Conservation (phyloP, 192 early-diverging fungal species). For the Umbelopsis sp. region DNA sequence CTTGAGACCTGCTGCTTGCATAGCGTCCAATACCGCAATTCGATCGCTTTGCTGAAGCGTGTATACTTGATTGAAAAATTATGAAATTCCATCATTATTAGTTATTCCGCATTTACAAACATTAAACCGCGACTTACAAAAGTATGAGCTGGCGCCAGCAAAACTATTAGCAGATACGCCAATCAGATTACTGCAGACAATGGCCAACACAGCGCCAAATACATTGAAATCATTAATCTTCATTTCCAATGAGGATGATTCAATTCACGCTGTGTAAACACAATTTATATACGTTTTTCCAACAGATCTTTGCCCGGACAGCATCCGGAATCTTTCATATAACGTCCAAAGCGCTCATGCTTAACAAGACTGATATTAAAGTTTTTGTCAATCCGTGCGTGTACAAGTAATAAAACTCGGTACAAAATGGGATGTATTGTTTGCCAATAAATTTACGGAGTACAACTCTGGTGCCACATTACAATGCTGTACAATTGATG, state of each 20-base stretch:
- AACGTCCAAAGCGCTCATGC: no score
- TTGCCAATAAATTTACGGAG: no score
- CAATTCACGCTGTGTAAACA: no score
- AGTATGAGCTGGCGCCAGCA: slow-evolving; percentile 11
- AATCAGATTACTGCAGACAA: neutral
- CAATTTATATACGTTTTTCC: neutral
- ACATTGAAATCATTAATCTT: neutral
- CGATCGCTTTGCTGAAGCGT: slow-evolving; percentile 9
- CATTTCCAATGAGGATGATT: neutral
- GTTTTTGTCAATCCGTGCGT: neutral
- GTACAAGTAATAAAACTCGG: neutral
- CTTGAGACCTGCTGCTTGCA: neutral
- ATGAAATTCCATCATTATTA: no score
- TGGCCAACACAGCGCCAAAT: neutral
- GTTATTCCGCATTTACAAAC: neutral
- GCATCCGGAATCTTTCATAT: no score
- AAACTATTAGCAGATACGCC: neutral
- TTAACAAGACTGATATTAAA: no score
- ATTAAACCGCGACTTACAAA: neutral
- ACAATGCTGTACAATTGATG: no score
- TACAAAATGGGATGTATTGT: neutral
- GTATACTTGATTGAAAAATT: neutral
- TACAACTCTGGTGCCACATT: no score
- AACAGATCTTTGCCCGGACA: neutral
- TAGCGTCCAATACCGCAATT: neutral